Evolutionary conservation across 345 rosid genomes (phyloP), one percentile per base, ranked within the genome.

Genomic region (Linum usitatissimum): DNA sequence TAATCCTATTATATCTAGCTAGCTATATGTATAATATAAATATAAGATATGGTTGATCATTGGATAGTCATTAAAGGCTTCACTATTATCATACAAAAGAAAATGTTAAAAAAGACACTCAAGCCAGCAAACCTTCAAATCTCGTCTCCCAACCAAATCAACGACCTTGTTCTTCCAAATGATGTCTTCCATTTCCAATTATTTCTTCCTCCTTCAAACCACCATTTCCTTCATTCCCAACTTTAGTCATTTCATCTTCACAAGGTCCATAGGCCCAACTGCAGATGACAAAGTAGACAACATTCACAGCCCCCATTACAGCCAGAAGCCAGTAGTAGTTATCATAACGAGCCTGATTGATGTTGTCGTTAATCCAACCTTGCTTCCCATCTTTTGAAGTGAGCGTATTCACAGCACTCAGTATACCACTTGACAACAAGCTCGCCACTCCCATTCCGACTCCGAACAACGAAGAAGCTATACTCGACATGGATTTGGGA

Each of bases 231-330:
- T 39, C 59, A 20, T 66, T 83, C 19, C 75, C 76, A 59, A 68
- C 74, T 23, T 69, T 76, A 5, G 55, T 71, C 61, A 67, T 60
- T 39, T 71, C 74, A 18, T 82, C 75, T 3, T 65, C 72, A 61
- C 77, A 70, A 68, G 90, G 86, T 73, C 89, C 94, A 72, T 87
- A 87, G 40, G 83, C 77, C 96, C 87, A 75, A 64, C 91, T 77
- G 64, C 97, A 91, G 5, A 80, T 20, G 19, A 73, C 18, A 75
- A 77, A 91, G 57, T 91, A 91, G 0, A 84, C 61, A 68, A 86
- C 60, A 71, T 88, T 91, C 59, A 83, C 9, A 15, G 45, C 54
- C 7, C 68, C 55, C 55, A 64, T 20, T 49, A 38, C 15, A 0
- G 69, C 85, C 0, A 87, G 87, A 63, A 88, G 61, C 88, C 87